These are phyloP conservation scores for Heliocybe sulcata DNA, from an alignment of 1,284 basidiomycete genomes.

Conservation along the genomic window DNA sequence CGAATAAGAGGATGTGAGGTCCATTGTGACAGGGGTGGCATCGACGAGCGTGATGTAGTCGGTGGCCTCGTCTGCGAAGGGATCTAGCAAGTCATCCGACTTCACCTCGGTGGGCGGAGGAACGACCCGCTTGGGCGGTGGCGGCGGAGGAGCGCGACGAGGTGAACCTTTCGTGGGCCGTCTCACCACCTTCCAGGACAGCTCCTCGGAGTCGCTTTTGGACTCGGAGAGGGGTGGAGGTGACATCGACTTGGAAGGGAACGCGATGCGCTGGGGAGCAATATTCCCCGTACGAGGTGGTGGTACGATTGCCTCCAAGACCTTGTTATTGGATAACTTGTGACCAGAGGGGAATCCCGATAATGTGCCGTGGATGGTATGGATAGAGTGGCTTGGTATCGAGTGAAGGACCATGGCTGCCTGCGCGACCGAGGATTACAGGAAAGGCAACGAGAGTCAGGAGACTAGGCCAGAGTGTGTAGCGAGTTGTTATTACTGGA, in stretches of 20 bases:
- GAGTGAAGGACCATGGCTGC: not conserved
- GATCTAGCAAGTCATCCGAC: not conserved
- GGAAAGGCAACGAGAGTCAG: not conserved
- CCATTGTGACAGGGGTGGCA: not conserved
- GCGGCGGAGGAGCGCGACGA: not conserved
- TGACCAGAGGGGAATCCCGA: not conserved
- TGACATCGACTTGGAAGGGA: not conserved
- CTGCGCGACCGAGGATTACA: not conserved
- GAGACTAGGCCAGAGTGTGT: not conserved
- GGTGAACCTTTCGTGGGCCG: not conserved
- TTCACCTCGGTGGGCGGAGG: not conserved
- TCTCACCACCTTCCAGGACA: not conserved
- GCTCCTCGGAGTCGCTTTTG: not conserved
- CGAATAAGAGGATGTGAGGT: not conserved
- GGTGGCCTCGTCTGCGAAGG: not conserved
- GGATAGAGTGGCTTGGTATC: not conserved
- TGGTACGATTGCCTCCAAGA: no score
- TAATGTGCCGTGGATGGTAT: not conserved
- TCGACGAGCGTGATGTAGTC: not conserved
- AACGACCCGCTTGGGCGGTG: not conserved
- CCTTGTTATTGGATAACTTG: not conserved
- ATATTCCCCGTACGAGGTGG: not conserved
- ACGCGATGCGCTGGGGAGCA: not conserved
- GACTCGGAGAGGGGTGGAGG: not conserved
- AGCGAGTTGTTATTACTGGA: not conserved